Evolutionary conservation across 2,329 filamentous ascomycete genomes (phyloP), one percentile per base, ranked within the genome.

Genomic region (Acrocalymma vagum): DNA sequence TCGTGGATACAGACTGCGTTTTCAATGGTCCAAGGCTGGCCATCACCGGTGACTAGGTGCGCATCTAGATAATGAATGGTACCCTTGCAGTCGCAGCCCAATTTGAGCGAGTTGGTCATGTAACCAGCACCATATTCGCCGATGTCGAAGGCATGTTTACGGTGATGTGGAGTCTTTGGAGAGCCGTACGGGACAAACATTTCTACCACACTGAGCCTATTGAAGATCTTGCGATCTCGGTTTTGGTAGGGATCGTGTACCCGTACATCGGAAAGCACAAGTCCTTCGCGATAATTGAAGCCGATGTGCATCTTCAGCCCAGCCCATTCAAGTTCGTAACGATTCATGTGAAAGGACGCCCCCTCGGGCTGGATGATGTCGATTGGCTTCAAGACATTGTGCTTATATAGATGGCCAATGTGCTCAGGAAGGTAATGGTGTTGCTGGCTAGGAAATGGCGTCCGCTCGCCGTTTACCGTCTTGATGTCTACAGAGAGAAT

Each of bases 1-100:
- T 96, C 91, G 71, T 96, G 91, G 55, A 96, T 91, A 69, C 91
- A 95, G 55, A 95, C 86, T 28, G 91, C 91, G 62, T 95, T 95
- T 76, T 95, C 92, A 74, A 95, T 89, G 3, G 84, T 86, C 7
- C 84, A 82, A 25, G 87, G 76, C 9, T 81, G 79, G 18, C 90
- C 90, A 9, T 83, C 81, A n/a, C 83, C 79, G 42, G 89, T 89
- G 25, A 90, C 86, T 63, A 95, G 93, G 11, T 86, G 81, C 4
- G 89, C 90, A 59, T 95, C 89, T 65, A 96, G 83, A 67, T 96
- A 95, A 69, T 93, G 88, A 59, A 96, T 95, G 1, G 85, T 82
- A 13, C 89, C 89, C 71, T 94, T 93, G 79, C 89, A 94, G 71
- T 91, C 87, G 55, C 87, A 91, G 29, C 87, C 87, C 1, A 90